phyloP scores from a whole-genome alignment of 2,329 filamentous ascomycete genomes.

The Penicillium decumbens region DNA sequence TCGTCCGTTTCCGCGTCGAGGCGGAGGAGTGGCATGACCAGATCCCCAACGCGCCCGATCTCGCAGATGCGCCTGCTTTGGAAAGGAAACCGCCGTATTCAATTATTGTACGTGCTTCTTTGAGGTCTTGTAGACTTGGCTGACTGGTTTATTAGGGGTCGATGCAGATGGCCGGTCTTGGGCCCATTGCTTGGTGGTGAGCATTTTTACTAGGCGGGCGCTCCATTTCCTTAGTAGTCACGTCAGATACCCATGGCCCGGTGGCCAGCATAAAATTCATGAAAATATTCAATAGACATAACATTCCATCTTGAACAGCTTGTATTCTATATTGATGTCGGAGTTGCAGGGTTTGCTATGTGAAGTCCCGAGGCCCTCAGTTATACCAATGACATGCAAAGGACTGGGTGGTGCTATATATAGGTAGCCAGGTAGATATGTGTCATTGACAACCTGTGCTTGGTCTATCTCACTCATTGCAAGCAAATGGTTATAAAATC shows the following conservation, averaged over 20 bases:
- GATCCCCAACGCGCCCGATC: constrained; percentile 65
- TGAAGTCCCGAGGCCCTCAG: not conserved
- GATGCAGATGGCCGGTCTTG: constrained; percentile 46
- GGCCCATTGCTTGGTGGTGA: constrained; percentile 46
- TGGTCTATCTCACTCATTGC: no score
- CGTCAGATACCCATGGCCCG: constrained; percentile 24
- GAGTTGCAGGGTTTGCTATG: not conserved
- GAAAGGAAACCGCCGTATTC: constrained; percentile 57
- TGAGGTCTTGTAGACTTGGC: constrained; percentile 1
- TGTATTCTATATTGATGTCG: not conserved
- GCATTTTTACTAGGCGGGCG: not conserved
- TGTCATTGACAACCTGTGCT: no score
- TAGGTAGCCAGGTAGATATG: not conserved
- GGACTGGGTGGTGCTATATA: not conserved
- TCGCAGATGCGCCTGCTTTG: constrained; percentile 54
- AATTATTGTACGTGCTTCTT: constrained; percentile 36
- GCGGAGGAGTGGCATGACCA: constrained; percentile 90
- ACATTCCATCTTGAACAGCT: not conserved
- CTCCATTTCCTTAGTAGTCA: constrained; percentile 15
- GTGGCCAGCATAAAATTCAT: constrained; percentile 11
- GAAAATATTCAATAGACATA: constrained; percentile 5
- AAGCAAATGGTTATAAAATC: no score
- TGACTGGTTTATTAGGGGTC: constrained; percentile 34
- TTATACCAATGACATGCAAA: not conserved
- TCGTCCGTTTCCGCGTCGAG: constrained; percentile 79